These are phyloP conservation scores for Tricholomella constricta DNA, from an alignment of 768 basidiomycete genomes.

Conservation along the genomic window DNA sequence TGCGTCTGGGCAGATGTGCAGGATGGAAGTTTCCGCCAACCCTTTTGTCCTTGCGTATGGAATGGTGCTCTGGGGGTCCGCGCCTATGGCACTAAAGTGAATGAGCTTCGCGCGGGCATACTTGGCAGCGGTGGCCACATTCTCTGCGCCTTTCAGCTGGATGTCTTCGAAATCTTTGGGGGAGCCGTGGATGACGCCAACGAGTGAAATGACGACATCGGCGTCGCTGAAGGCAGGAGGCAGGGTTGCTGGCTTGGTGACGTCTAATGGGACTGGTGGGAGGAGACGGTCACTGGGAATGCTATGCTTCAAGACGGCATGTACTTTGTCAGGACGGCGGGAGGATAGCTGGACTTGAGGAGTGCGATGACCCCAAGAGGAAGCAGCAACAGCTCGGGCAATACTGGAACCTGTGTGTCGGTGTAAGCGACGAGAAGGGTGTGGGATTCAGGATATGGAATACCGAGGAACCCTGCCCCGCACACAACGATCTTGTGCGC, in stretches of 20 bases:
- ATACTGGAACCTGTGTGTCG: slow-evolving; percentile 54
- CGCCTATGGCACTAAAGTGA: slow-evolving; percentile 77
- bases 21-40: slow-evolving; percentile 57
- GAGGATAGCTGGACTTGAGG: slow-evolving; percentile 61
- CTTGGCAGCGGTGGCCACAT: slow-evolving; percentile 58
- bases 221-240: slow-evolving; percentile 54
- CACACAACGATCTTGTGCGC: slow-evolving; percentile 48
- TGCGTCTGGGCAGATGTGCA: slow-evolving; percentile 46
- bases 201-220: slow-evolving; percentile 62
- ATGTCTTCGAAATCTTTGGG: slow-evolving; percentile 57
- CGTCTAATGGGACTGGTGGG: slow-evolving; percentile 49
- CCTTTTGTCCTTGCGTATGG: slow-evolving; percentile 66
- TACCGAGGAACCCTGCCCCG: slow-evolving; percentile 66
- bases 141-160: slow-evolving; percentile 67
- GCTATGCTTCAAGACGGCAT: slow-evolving; percentile 32
- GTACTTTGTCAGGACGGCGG: slow-evolving; percentile 49
- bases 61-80: slow-evolving; percentile 56
- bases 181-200: slow-evolving; percentile 66
- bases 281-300: slow-evolving; percentile 38
- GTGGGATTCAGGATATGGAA: neutral
- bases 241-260: slow-evolving; percentile 54
- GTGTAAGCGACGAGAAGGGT: neutral
- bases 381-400: slow-evolving; percentile 48
- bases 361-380: slow-evolving; percentile 23
- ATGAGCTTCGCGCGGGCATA: slow-evolving; percentile 57